phyloP scores from a whole-genome alignment of 768 basidiomycete genomes.

The Tulasnella sp. region DNA sequence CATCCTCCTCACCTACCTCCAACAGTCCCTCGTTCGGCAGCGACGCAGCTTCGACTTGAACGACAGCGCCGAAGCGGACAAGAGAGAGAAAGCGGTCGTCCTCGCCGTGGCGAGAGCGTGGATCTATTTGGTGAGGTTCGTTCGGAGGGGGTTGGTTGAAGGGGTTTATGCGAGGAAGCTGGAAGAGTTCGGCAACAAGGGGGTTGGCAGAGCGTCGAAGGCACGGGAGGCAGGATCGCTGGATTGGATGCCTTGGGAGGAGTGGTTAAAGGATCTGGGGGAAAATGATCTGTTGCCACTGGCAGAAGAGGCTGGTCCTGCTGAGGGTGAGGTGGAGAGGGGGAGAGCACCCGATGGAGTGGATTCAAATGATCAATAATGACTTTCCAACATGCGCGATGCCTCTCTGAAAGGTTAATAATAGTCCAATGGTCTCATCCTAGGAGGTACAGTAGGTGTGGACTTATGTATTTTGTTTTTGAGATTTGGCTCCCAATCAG shows the following conservation, averaged over 20 bases:
- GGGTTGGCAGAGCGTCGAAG: neutral
- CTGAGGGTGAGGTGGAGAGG: too few relatives aligned
- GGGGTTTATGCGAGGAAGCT: slow-evolving; percentile 59
- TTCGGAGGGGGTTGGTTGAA: slow-evolving; percentile 63
- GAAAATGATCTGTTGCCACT: neutral
- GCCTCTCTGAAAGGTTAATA: too few relatives aligned
- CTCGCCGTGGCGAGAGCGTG: slow-evolving; percentile 55
- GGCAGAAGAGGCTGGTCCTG: neutral
- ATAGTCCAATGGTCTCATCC: too few relatives aligned
- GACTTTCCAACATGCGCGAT: too few relatives aligned
- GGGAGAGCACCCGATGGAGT: too few relatives aligned
- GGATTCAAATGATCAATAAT: too few relatives aligned
- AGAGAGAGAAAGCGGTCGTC: slow-evolving; percentile 38
- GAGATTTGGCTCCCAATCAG: too few relatives aligned
- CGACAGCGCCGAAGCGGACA: slow-evolving; percentile 34
- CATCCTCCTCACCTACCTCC: slow-evolving; percentile 23
- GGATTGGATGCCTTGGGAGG: slow-evolving; percentile 29
- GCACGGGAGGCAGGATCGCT: neutral
- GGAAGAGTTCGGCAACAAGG: neutral
- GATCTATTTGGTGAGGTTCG: slow-evolving; percentile 62
- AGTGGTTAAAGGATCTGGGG: slow-evolving; percentile 8
- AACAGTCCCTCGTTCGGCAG: slow-evolving; percentile 21
- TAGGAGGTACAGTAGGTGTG: too few relatives aligned
- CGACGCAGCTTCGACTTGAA: slow-evolving; percentile 30
- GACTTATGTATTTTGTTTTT: too few relatives aligned